Conservation (phyloP, 345 rosid genomes). For the Bruguiera sexangula region DNA sequence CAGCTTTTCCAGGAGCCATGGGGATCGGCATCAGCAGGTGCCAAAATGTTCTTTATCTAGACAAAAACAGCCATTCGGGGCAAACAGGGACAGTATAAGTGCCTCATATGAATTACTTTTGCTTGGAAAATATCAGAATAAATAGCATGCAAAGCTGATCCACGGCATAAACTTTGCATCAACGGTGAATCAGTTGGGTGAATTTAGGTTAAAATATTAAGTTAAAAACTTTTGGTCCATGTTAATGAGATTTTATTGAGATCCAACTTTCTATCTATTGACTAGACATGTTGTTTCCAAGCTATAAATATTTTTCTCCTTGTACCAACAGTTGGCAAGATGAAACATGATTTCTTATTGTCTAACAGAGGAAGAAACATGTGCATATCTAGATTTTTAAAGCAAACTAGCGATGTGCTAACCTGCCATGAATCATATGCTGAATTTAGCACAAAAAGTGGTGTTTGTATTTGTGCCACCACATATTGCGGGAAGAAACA, state of each 20-base stretch:
- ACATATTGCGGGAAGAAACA: conserved; percentile 94
- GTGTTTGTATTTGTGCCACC: conserved; percentile 57
- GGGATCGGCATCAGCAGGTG: conserved; percentile 79
- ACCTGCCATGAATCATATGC: conserved; percentile 99
- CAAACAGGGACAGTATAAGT: too few relatives aligned
- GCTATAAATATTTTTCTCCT: too few relatives aligned
- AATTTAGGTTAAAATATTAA: not conserved
- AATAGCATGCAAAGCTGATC: too few relatives aligned
- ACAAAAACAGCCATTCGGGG: not conserved
- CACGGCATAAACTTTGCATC: too few relatives aligned
- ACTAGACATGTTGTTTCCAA: too few relatives aligned
- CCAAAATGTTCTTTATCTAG: conserved; percentile 82
- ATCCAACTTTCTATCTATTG: too few relatives aligned
- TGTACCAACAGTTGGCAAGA: not conserved
- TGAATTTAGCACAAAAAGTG: conserved; percentile 78
- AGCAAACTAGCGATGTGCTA: conserved; percentile 5
- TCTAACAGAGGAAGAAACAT: not conserved
- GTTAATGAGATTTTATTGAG: too few relatives aligned
- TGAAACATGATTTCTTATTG: not conserved
- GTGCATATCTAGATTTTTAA: not conserved
- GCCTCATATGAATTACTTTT: too few relatives aligned
- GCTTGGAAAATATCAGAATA: too few relatives aligned
- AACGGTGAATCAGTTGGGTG: not conserved
- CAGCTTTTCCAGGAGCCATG: conserved; percentile 77
- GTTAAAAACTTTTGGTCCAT: not conserved